A percentile compares a stretch with the other conserved stretches of the same genome.
Evolutionary conservation across 176 grass and related monocot species (phyloP).

Genomic region (Carex parvula): DNA sequence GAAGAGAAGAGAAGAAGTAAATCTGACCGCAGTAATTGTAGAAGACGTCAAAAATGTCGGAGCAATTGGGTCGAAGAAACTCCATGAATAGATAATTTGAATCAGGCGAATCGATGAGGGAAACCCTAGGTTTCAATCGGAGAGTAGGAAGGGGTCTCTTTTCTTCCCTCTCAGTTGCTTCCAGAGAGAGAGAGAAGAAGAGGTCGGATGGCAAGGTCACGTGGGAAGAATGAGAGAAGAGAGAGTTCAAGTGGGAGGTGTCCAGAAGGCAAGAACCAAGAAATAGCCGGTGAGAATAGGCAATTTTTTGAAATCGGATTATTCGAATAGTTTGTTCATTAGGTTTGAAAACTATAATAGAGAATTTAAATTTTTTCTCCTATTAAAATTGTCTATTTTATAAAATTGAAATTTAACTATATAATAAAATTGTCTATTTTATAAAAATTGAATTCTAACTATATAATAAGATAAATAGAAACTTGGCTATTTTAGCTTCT

Average conservation of each 20-base stretch:
- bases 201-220: not conserved
- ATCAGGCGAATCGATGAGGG: not conserved
- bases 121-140: slow-evolving; percentile 45
- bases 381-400: no score
- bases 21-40: slow-evolving; percentile 75
- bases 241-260: not conserved
- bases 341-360: no score
- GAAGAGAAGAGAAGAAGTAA: not conserved
- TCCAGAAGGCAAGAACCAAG: not conserved
- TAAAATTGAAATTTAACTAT: no score
- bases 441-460: no score
- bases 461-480: no score
- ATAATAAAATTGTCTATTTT: no score
- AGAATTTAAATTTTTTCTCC: no score
- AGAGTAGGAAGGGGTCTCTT: not conserved
- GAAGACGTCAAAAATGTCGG: slow-evolving; percentile 63
- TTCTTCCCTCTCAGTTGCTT: slow-evolving; percentile 23
- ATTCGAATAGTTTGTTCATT: no score
- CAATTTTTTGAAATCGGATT: no score
- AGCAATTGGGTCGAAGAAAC: slow-evolving; percentile 31
- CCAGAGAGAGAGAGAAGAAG: not conserved
- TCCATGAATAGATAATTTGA: slow-evolving; percentile 19
- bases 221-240: not conserved
- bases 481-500: no score
- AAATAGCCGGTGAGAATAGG: no score